Conservation (phyloP, 139 green algal species). For the Pleodorina starrii region DNA sequence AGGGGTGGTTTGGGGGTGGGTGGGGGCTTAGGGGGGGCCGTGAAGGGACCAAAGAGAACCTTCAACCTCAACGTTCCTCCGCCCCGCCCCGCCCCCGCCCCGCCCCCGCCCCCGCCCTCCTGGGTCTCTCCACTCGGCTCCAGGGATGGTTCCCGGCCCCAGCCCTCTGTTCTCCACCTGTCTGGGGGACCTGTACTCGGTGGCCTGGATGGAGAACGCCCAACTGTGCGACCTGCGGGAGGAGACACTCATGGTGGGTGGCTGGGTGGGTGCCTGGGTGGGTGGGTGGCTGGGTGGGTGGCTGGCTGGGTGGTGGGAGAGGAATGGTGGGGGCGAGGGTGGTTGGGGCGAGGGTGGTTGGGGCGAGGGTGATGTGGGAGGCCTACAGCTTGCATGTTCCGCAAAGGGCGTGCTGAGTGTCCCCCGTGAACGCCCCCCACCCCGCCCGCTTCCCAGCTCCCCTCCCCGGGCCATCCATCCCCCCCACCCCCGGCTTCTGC, state of each 20-base stretch:
- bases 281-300: conserved; percentile 60
- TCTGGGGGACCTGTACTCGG: conserved; percentile 95
- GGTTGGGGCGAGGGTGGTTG: background rate
- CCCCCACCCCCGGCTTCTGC: background rate
- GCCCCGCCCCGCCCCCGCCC: background rate
- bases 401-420: too few species aligned
- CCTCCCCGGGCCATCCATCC: background rate
- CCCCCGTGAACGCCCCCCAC: too few species aligned
- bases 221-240: conserved; percentile 78
- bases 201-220: conserved; percentile 96
- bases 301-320: background rate
- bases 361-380: background rate
- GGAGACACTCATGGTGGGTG: conserved; percentile 88
- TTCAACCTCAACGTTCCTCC: background rate
- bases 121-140: too few species aligned
- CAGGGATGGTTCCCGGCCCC: conserved; percentile 52
- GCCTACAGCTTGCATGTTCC: too few species aligned
- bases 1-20: background rate
- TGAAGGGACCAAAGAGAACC: too few species aligned
- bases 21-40: background rate
- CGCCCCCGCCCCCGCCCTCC: background rate
- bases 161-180: conserved; percentile 77
- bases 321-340: background rate
- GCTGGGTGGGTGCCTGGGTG: conserved; percentile 50
- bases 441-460: too few species aligned